These are phyloP conservation scores for Phytophthora gonapodyides DNA, from an alignment of 352 stramenopile genomes.

Conservation along the genomic window DNA sequence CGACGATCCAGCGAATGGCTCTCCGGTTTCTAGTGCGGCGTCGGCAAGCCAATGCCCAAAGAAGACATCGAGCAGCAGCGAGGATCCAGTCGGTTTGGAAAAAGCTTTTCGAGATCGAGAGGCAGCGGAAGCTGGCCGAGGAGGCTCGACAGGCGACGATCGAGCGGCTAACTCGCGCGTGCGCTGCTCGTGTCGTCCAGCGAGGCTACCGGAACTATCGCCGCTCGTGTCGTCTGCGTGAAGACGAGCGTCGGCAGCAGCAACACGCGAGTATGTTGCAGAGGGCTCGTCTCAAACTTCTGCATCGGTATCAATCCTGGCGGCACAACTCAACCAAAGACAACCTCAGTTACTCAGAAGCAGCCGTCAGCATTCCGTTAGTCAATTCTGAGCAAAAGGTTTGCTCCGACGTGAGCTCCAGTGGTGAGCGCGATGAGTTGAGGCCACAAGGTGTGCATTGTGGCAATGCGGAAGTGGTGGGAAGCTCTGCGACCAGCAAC, in stretches of 20 bases:
- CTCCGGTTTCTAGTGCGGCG: slow-evolving; percentile 26
- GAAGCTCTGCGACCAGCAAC: too few relatives aligned
- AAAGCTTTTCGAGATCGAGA: slow-evolving; percentile 3
- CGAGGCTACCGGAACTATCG: slow-evolving; percentile 22
- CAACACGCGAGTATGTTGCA: slow-evolving; percentile 12
- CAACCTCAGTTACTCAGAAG: background rate
- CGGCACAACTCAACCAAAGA: slow-evolving; percentile 3
- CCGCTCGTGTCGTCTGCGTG: slow-evolving; percentile 1
- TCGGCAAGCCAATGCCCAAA: slow-evolving; percentile 14
- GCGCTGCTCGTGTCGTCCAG: slow-evolving; percentile 15
- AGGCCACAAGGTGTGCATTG: too few relatives aligned
- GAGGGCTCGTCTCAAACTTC: slow-evolving; percentile 22
- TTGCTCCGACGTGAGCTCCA: too few relatives aligned
- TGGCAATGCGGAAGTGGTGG: too few relatives aligned
- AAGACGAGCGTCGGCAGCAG: slow-evolving; percentile 23
- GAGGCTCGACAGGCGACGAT: slow-evolving; percentile 2
- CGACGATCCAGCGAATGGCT: slow-evolving; percentile 18
- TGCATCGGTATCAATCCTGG: slow-evolving; percentile 30
- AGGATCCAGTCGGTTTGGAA: slow-evolving; percentile 24
- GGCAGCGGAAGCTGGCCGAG: slow-evolving; percentile 13
- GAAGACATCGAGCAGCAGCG: slow-evolving; percentile 10
- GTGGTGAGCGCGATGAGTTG: too few relatives aligned
- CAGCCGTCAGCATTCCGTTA: background rate
- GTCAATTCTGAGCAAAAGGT: too few relatives aligned
- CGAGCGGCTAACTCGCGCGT: slow-evolving; percentile 4